Evolutionary conservation across 768 basidiomycete genomes (phyloP).

Genomic region (Xanthoconium stramineum): DNA sequence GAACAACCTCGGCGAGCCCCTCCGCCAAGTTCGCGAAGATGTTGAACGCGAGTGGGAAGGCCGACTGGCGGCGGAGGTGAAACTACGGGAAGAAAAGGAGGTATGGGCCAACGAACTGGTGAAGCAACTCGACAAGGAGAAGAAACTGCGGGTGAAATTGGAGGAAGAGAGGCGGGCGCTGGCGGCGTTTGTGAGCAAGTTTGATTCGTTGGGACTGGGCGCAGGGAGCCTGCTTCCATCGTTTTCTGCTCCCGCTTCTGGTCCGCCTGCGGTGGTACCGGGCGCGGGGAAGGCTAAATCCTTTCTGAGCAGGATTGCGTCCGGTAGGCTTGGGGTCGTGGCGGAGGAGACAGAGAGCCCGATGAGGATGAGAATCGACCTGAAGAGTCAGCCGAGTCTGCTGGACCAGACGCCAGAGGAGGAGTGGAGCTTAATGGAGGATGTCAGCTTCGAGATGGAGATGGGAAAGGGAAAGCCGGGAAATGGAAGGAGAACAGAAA

Average conservation of each 20-base stretch:
- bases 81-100: constrained; percentile 64
- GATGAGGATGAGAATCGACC: constrained; percentile 46
- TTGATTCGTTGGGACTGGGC: constrained; percentile 67
- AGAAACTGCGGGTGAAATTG: constrained; percentile 61
- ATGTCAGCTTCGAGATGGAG: constrained; percentile 54
- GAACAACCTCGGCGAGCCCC: constrained; percentile 66
- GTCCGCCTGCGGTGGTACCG: background rate
- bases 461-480: constrained; percentile 18
- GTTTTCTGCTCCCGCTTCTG: constrained; percentile 7
- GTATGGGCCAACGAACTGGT: constrained; percentile 73
- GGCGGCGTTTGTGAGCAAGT: constrained; percentile 77
- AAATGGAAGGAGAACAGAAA: constrained; percentile 33
- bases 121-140: constrained; percentile 75
- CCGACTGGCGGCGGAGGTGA: constrained; percentile 56
- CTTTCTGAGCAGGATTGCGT: constrained; percentile 38
- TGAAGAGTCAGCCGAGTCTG: constrained; percentile 46
- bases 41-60: constrained; percentile 71
- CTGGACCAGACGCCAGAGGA: constrained; percentile 61
- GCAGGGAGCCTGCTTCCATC: constrained; percentile 34
- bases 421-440: constrained; percentile 43
- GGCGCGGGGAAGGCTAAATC: constrained; percentile 46
- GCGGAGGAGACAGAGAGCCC: constrained; percentile 46
- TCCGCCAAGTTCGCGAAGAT: constrained; percentile 64
- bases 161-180: constrained; percentile 79
- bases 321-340: constrained; percentile 22